Percentiles rank a stretch among this genome's conserved stretches.
Conservation (phyloP, 2,329 filamentous ascomycete species). For the Pseudocercospora eumusae region DNA sequence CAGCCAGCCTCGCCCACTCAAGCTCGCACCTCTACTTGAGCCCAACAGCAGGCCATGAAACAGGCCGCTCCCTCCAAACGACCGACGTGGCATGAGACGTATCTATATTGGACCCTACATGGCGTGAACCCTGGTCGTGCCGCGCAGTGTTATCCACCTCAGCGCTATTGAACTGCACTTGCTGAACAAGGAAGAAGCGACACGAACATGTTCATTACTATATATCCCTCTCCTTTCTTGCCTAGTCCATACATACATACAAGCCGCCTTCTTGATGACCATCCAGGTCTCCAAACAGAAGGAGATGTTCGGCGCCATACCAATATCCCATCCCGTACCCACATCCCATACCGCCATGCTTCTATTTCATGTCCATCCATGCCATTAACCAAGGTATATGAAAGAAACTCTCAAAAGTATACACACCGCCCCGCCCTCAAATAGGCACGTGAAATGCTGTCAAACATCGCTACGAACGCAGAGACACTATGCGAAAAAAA, state of each 20-base stretch:
- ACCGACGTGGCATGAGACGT: slow-evolving; percentile 3
- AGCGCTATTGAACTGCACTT: background rate
- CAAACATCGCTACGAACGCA: slow-evolving; percentile 7
- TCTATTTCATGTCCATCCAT: slow-evolving; percentile 3
- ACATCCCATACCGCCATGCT: slow-evolving; percentile 5
- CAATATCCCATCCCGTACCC: background rate
- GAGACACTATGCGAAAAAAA: background rate
- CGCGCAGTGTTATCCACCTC: background rate
- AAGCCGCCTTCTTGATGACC: background rate
- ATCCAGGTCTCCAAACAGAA: background rate
- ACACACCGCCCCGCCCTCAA: background rate
- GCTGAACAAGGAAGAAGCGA: too few relatives aligned
- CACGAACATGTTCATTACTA: too few relatives aligned
- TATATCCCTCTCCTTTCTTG: too few relatives aligned
- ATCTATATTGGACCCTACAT: background rate
- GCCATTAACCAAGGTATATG: background rate
- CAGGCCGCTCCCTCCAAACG: background rate
- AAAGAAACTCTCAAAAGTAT: too few relatives aligned
- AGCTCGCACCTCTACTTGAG: too few relatives aligned
- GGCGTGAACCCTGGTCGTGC: background rate
- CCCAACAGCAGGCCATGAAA: slow-evolving; percentile 4
- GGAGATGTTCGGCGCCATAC: background rate
- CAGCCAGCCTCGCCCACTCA: background rate
- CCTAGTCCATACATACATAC: background rate
- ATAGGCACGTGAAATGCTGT: too few relatives aligned